These are phyloP conservation scores for Lentinula sp. DNA, from an alignment of 768 basidiomycete genomes.

Conservation along the genomic window DNA sequence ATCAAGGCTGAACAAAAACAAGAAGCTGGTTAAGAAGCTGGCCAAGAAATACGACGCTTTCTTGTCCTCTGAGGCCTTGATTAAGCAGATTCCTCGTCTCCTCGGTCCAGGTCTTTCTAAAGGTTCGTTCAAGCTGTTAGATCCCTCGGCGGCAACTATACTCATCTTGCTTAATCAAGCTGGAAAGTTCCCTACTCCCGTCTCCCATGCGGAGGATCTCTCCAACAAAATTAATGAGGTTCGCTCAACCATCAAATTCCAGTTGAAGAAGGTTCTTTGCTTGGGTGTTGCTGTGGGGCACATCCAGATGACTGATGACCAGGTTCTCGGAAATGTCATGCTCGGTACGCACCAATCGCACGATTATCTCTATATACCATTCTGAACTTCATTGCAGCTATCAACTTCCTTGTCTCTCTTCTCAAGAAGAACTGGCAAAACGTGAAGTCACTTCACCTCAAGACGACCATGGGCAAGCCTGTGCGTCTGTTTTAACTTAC, in stretches of 20 bases:
- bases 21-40: constrained; percentile 99
- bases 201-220: constrained; percentile 89
- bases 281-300: constrained; percentile 98
- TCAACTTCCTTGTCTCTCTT: constrained; percentile 99
- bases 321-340: constrained; percentile 97
- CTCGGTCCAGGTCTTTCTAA: constrained; percentile 99
- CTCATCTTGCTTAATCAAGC: constrained; percentile 36
- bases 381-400: constrained; percentile 46
- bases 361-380: neutral
- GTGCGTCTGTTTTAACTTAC: constrained; percentile 81
- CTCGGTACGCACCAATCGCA: constrained; percentile 51
- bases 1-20: constrained; percentile 96
- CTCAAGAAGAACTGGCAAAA: constrained; percentile 99
- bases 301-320: constrained; percentile 95
- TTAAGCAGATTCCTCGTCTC: constrained; percentile 99
- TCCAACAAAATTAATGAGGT: constrained; percentile 89
- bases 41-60: constrained; percentile 99
- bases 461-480: constrained; percentile 99
- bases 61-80: constrained; percentile 93
- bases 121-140: constrained; percentile 41
- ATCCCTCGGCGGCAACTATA: neutral
- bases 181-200: constrained; percentile 98
- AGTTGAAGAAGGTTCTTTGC: constrained; percentile 98
- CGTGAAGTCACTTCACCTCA: constrained; percentile 97
- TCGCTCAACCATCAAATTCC: constrained; percentile 99